These are phyloP conservation scores for Camelina laxa DNA, from an alignment of 345 rosid genomes.

Conservation along the genomic window DNA sequence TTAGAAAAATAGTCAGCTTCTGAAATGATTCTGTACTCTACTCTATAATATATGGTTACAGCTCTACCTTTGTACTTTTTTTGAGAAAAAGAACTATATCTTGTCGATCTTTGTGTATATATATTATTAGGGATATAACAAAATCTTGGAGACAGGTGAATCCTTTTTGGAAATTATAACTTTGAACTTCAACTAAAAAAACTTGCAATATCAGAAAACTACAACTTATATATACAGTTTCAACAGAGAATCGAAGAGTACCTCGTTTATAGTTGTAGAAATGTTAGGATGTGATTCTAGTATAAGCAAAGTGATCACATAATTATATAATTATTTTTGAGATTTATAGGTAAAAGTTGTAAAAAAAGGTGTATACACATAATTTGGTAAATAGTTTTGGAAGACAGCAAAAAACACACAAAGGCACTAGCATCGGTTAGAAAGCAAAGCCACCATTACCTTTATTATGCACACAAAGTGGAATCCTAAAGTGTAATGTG, in stretches of 20 bases:
- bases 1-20: constrained; percentile 41
- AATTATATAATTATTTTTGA: background rate
- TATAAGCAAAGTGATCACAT: constrained; percentile 15
- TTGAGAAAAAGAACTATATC: constrained; percentile 28
- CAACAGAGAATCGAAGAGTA: no score
- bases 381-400: constrained; percentile 34
- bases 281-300: constrained; percentile 12
- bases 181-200: background rate
- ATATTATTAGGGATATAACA: background rate
- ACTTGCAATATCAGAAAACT: constrained; percentile 8
- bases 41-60: constrained; percentile 28
- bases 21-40: constrained; percentile 43
- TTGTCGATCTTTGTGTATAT: constrained; percentile 24
- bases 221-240: background rate
- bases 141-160: constrained; percentile 19
- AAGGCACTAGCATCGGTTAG: constrained; percentile 45
- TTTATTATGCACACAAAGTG: constrained; percentile 38
- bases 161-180: background rate
- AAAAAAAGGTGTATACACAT: background rate
- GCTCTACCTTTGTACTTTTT: constrained; percentile 39
- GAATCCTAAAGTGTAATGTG: constrained; percentile 30
- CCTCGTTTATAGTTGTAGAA: background rate
- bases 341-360: background rate
- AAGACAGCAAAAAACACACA: constrained; percentile 33
- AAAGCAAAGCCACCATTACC: constrained; percentile 41